Percentiles rank a stretch among this genome's conserved stretches.
These are phyloP conservation scores for Yarrowia galli DNA, from an alignment of 1,139 yeast species.

Conservation along the genomic window DNA sequence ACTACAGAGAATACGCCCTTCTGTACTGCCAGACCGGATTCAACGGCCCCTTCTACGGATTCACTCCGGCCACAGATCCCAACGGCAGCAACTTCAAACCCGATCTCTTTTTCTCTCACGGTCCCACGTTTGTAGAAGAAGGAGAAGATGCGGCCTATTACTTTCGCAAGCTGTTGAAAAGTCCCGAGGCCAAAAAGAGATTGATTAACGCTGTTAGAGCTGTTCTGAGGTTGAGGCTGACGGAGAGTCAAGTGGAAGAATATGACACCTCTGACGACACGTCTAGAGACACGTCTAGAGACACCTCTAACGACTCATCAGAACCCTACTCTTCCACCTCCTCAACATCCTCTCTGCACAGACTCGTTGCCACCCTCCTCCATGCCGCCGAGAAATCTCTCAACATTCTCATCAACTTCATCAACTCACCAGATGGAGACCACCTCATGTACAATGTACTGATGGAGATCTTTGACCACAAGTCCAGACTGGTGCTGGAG, in stretches of 20 bases:
- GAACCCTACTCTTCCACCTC: too few relatives aligned
- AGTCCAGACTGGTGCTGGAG: neutral
- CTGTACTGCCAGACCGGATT: neutral
- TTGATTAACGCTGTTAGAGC: neutral
- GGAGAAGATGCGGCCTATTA: neutral
- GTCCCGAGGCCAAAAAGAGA: neutral
- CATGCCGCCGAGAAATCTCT: neutral
- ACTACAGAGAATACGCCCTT: neutral
- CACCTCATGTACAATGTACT: neutral
- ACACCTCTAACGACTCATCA: too few relatives aligned
- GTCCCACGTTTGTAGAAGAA: neutral
- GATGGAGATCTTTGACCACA: slow-evolving; percentile 1
- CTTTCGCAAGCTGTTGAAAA: neutral
- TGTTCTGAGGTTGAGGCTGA: neutral
- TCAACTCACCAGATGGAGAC: neutral
- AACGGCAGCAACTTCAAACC: neutral
- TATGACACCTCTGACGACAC: too few relatives aligned
- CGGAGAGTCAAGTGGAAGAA: too few relatives aligned
- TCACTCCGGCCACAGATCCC: neutral
- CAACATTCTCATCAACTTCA: neutral
- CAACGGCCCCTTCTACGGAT: neutral
- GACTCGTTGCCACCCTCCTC: neutral
- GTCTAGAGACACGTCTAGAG: too few relatives aligned
- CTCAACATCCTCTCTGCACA: too few relatives aligned
- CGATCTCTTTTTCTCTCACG: neutral